These are phyloP conservation scores for Leccinum pachyderme DNA, from an alignment of 1,284 basidiomycete genomes.

Conservation along the genomic window DNA sequence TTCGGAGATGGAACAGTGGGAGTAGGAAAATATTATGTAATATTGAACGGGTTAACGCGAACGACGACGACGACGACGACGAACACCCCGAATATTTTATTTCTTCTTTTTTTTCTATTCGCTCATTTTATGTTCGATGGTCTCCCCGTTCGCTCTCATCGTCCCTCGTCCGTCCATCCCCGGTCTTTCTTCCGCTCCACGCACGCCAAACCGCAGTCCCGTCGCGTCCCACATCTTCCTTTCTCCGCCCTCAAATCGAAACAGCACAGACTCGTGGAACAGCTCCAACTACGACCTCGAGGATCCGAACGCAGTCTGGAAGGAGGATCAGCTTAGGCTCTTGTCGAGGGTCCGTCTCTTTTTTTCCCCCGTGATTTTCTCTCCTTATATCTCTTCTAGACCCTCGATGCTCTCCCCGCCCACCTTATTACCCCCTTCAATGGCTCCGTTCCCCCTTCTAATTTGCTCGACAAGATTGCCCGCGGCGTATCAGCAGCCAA, in stretches of 20 bases:
- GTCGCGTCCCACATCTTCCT: conserved; percentile 47
- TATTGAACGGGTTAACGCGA: conserved; percentile 9
- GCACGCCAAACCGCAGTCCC: conserved; percentile 50
- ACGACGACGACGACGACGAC: conserved; percentile 28
- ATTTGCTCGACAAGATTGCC: conserved; percentile 80
- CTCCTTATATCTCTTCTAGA: conserved; percentile 36
- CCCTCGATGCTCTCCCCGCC: conserved; percentile 76
- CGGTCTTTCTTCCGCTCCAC: conserved; percentile 44
- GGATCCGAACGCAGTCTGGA: conserved; percentile 70
- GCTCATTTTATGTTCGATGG: conserved; percentile 33
- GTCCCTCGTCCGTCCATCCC: conserved; percentile 52
- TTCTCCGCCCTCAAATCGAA: conserved; percentile 52
- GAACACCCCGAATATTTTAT: conserved; percentile 1
- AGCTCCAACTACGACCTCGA: conserved; percentile 63
- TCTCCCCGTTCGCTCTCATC: conserved; percentile 51
- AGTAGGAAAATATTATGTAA: conserved; percentile 30
- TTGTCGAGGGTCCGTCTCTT: conserved; percentile 56
- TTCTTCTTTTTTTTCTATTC: conserved; percentile 16
- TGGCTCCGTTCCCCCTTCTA: conserved; percentile 74
- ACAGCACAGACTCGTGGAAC: conserved; percentile 79
- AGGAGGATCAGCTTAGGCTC: conserved; percentile 63
- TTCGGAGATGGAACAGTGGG: conserved; percentile 22
- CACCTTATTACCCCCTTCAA: conserved; percentile 80
- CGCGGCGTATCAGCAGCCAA: conserved; percentile 69
- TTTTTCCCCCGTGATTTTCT: conserved; percentile 2